Evolutionary conservation across 169 alveolate species (phyloP).

Genomic region (Cytauxzoon felis): DNA sequence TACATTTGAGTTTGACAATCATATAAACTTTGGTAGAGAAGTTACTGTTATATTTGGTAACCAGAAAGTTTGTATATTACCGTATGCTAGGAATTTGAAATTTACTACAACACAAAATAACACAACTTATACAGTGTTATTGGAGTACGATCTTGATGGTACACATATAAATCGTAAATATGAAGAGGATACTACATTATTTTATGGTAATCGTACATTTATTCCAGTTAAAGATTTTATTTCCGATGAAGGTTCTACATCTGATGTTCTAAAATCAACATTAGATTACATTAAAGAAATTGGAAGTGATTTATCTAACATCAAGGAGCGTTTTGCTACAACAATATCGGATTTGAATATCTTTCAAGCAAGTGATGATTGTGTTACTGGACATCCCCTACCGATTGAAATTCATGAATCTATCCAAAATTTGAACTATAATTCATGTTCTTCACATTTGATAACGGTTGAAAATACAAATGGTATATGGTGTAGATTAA

Average conservation of each 20-base stretch:
- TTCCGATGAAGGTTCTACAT: too few relatives aligned
- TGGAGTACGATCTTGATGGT: conserved; percentile 46
- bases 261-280: too few relatives aligned
- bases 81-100: conserved; percentile 41
- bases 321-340: too few relatives aligned
- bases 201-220: too few relatives aligned
- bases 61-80: conserved; percentile 23
- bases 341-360: too few relatives aligned
- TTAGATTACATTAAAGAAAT: too few relatives aligned
- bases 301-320: too few relatives aligned
- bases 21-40: conserved; percentile 11
- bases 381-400: too few relatives aligned
- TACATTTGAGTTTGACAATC: conserved; percentile 9
- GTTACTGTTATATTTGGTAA: conserved; percentile 24
- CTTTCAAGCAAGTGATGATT: too few relatives aligned
- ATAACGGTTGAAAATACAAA: conserved; percentile 5
- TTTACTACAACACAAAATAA: neutral
- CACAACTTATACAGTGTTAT: neutral
- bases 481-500: conserved; percentile 9
- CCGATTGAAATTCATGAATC: too few relatives aligned
- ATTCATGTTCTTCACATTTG: neutral
- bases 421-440: neutral
- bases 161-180: neutral
- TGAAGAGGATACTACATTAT: neutral
- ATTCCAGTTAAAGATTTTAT: too few relatives aligned